Conservation (phyloP, 371 early-diverging fungal genomes). For the Mucor ambiguus region DNA sequence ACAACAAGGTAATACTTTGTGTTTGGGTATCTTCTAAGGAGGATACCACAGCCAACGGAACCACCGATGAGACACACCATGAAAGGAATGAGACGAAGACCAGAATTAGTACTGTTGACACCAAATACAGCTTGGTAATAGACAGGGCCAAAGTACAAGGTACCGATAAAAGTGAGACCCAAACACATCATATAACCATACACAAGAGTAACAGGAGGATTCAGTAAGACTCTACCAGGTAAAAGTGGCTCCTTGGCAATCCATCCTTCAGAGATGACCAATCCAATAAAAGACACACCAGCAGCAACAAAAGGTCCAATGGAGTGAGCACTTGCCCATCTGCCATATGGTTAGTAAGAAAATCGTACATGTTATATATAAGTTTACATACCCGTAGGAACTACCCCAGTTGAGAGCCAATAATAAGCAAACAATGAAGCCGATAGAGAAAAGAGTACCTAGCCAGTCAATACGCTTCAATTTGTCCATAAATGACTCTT, state of each 20-base stretch:
- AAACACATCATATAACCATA: slow-evolving; percentile 56
- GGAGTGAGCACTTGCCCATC: slow-evolving; percentile 56
- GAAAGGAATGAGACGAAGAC: slow-evolving; percentile 48
- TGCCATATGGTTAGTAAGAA: slow-evolving; percentile 2
- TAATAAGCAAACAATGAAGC: slow-evolving; percentile 48
- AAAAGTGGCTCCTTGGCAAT: slow-evolving; percentile 53
- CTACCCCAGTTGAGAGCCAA: slow-evolving; percentile 59
- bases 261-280: slow-evolving; percentile 52
- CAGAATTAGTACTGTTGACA: slow-evolving; percentile 40
- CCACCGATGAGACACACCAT: slow-evolving; percentile 45
- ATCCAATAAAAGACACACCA: slow-evolving; percentile 38
- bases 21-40: slow-evolving; percentile 25
- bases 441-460: slow-evolving; percentile 46
- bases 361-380: not conserved
- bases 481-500: slow-evolving; percentile 50
- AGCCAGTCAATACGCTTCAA: slow-evolving; percentile 68
- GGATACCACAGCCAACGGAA: slow-evolving; percentile 35
- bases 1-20: slow-evolving; percentile 34
- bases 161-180: slow-evolving; percentile 71
- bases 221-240: slow-evolving; percentile 27
- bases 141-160: slow-evolving; percentile 72
- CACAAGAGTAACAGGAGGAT: slow-evolving; percentile 45
- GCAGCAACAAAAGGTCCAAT: slow-evolving; percentile 56
- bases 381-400: slow-evolving; percentile 21
- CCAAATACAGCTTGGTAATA: slow-evolving; percentile 57